These are phyloP conservation scores for sorghum (Sorghum bicolor) DNA, from an alignment of 176 grass and related monocot genomes.

Conservation along the genomic window DNA sequence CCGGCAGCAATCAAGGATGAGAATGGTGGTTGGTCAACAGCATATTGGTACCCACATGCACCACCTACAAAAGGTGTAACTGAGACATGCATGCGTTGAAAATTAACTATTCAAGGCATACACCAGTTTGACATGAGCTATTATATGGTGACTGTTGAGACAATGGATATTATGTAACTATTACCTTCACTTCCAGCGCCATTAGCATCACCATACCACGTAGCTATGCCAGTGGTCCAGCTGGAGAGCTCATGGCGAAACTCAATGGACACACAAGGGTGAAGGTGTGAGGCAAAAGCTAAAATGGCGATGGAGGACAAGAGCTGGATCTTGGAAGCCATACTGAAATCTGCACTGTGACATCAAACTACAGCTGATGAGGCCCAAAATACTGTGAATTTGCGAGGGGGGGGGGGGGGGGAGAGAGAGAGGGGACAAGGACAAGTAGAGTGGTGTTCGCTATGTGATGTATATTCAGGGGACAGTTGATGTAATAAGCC, in stretches of 20 bases:
- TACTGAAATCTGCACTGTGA: conserved; percentile 23
- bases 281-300: conserved; percentile 10
- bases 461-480: neutral
- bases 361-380: neutral
- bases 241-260: conserved; percentile 40
- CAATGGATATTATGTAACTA: neutral
- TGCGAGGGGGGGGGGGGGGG: neutral
- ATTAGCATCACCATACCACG: conserved; percentile 65
- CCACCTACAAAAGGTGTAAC: conserved; percentile 47
- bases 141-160: neutral
- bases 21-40: conserved; percentile 65
- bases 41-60: conserved; percentile 73
- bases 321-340: conserved; percentile 36
- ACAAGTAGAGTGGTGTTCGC: neutral
- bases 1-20: conserved; percentile 79
- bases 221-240: conserved; percentile 56
- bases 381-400: neutral
- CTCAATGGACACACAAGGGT: conserved; percentile 18
- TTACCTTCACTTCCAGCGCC: conserved; percentile 78
- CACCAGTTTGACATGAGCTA: neutral
- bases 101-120: neutral
- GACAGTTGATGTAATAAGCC: neutral
- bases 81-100: neutral
- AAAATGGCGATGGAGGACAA: conserved; percentile 12
- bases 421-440: neutral